Evolutionary conservation across 805 yeast genomes (phyloP).

Genomic region (Sugiyamaella marilandica): DNA sequence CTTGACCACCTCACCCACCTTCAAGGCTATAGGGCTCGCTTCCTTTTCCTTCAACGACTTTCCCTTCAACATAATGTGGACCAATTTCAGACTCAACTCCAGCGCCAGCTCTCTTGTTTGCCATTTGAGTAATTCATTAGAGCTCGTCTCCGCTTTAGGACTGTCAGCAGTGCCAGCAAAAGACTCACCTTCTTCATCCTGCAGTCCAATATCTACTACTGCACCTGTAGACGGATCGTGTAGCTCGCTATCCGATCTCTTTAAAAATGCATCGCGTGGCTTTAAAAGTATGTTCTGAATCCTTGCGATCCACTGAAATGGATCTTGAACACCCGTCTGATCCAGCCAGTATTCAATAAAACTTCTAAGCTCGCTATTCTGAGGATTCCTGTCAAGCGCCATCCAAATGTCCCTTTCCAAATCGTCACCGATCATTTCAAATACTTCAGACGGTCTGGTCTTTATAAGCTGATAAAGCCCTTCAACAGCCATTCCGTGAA

Average conservation of each 20-base stretch:
- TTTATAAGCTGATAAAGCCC: slow-evolving; percentile 58
- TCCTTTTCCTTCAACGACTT: slow-evolving; percentile 22
- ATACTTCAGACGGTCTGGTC: slow-evolving; percentile 44
- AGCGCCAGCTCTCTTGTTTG: slow-evolving; percentile 38
- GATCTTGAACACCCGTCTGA: slow-evolving; percentile 40
- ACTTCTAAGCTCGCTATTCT: slow-evolving; percentile 40
- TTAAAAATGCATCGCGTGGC: slow-evolving; percentile 40
- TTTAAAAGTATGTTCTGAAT: slow-evolving; percentile 42
- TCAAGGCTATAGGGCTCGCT: slow-evolving; percentile 23
- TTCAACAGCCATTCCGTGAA: slow-evolving; percentile 43
- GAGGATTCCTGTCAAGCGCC: slow-evolving; percentile 44
- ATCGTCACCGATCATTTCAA: slow-evolving; percentile 37
- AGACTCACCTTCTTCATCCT: slow-evolving; percentile 45
- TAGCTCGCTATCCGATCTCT: slow-evolving; percentile 22
- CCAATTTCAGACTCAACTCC: slow-evolving; percentile 29
- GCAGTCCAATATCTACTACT: slow-evolving; percentile 18
- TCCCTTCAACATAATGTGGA: slow-evolving; percentile 21
- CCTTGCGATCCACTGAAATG: slow-evolving; percentile 52
- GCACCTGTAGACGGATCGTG: slow-evolving; percentile 24
- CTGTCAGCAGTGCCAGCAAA: slow-evolving; percentile 26
- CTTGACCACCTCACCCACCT: slow-evolving; percentile 58
- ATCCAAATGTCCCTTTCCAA: slow-evolving; percentile 59
- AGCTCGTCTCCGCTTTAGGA: slow-evolving; percentile 13
- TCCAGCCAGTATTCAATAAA: slow-evolving; percentile 60
- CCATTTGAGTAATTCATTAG: slow-evolving; percentile 40